These are phyloP conservation scores for Kluyveromyces lactis DNA, from an alignment of 805 yeast species.

Conservation along the genomic window DNA sequence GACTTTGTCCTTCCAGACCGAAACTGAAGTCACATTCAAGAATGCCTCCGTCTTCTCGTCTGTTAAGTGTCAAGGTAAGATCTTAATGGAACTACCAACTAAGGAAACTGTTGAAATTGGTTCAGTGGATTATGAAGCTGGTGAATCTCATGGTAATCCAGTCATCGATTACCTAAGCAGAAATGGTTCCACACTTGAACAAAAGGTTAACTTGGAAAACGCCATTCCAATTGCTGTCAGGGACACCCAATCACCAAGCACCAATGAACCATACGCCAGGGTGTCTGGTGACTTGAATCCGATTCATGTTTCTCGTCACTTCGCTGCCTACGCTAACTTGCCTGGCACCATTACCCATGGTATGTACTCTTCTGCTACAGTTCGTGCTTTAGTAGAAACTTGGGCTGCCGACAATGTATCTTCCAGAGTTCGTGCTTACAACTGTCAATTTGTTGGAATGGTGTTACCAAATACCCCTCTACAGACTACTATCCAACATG, in stretches of 20 bases:
- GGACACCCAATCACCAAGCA: constrained; percentile 74
- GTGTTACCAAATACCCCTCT: constrained; percentile 91
- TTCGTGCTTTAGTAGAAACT: constrained; percentile 90
- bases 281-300: constrained; percentile 99
- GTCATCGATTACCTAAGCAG: constrained; percentile 89
- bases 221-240: constrained; percentile 71
- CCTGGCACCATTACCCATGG: constrained; percentile 99
- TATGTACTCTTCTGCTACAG: constrained; percentile 95
- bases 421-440: constrained; percentile 89
- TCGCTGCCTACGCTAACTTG: constrained; percentile 84
- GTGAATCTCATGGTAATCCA: constrained; percentile 93
- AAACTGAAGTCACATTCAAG: constrained; percentile 77
- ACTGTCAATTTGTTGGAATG: constrained; percentile 90
- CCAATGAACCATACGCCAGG: constrained; percentile 93
- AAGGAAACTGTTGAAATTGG: constrained; percentile 83
- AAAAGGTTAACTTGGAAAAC: constrained; percentile 84
- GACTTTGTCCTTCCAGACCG: constrained; percentile 81
- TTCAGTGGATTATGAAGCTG: constrained; percentile 78
- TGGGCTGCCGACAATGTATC: constrained; percentile 98
- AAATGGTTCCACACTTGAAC: constrained; percentile 90
- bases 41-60: constrained; percentile 66
- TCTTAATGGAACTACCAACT: constrained; percentile 81
- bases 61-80: constrained; percentile 78
- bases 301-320: constrained; percentile 92
- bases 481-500: constrained; percentile 82